These are phyloP conservation scores for Cinnamomum chago DNA, from an alignment of 164 flowering plant genomes.

Conservation along the genomic window DNA sequence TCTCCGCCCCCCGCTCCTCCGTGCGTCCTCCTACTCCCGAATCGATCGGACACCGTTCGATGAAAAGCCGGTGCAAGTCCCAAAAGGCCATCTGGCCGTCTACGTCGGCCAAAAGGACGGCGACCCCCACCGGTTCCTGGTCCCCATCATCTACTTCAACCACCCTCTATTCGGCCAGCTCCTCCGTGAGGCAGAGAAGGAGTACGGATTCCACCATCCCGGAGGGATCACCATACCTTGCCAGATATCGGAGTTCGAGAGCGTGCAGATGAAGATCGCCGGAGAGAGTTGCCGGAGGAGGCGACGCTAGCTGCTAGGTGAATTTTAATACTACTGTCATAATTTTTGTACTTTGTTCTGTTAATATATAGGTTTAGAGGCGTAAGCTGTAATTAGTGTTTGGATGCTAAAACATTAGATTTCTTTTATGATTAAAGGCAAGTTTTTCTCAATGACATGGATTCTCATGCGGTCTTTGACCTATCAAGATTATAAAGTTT, in stretches of 20 bases:
- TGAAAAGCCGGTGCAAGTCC: conserved; percentile 28
- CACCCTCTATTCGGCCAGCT: conserved; percentile 77
- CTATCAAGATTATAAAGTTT: too few relatives aligned
- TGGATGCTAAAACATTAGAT: not conserved
- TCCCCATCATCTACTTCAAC: conserved; percentile 81
- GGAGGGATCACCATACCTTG: conserved; percentile 86
- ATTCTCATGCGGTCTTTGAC: too few relatives aligned
- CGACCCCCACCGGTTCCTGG: conserved; percentile 53
- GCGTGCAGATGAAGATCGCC: conserved; percentile 56
- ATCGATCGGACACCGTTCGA: conserved; percentile 26
- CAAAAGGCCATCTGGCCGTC: conserved; percentile 80
- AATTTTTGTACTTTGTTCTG: not conserved
- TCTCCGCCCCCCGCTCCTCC: conserved; percentile 15
- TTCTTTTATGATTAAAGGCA: too few relatives aligned
- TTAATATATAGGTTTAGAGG: not conserved
- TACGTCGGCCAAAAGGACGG: conserved; percentile 71
- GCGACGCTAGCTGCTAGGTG: not conserved
- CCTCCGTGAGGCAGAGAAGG: conserved; percentile 62
- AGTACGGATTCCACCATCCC: conserved; percentile 63
- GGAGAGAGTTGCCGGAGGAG: conserved; percentile 26
- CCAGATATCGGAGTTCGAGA: conserved; percentile 61
- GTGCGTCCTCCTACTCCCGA: conserved; percentile 19
- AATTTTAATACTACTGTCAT: not conserved
- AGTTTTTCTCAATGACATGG: too few relatives aligned
- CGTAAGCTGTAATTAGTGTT: not conserved